A percentile compares a stretch with the other conserved stretches of the same genome.
phyloP scores from a whole-genome alignment of 2,329 filamentous ascomycete genomes.

The Penicillium sp. region DNA sequence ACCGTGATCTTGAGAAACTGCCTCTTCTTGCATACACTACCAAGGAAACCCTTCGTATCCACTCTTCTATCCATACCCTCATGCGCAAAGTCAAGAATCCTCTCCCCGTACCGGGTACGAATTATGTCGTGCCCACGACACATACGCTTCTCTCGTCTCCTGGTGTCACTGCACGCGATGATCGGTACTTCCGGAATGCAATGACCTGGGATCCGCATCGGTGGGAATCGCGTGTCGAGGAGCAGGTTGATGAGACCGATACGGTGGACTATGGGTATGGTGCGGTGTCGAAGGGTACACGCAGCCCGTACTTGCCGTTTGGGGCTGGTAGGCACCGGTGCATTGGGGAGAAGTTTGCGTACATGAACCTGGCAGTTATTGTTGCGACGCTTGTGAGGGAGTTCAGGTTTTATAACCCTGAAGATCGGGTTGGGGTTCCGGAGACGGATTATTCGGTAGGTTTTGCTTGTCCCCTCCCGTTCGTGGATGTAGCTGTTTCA shows the following conservation, averaged over 20 bases:
- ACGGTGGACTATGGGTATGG: constrained; percentile 64
- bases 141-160: constrained; percentile 81
- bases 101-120: constrained; percentile 52
- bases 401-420: constrained; percentile 59
- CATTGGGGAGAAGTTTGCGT: constrained; percentile 75
- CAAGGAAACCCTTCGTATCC: constrained; percentile 70
- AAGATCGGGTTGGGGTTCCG: constrained; percentile 57
- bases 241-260: constrained; percentile 51
- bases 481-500: background rate
- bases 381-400: constrained; percentile 61
- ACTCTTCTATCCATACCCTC: constrained; percentile 71
- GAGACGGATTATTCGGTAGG: constrained; percentile 64
- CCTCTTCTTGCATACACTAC: constrained; percentile 64
- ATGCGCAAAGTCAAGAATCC: constrained; percentile 71
- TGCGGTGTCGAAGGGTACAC: constrained; percentile 59
- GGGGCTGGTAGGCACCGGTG: constrained; percentile 71
- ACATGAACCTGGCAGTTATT: constrained; percentile 67
- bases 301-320: constrained; percentile 67
- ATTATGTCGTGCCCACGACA: constrained; percentile 73
- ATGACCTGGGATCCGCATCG: constrained; percentile 61
- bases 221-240: constrained; percentile 51
- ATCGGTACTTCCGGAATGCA: constrained; percentile 62
- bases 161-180: constrained; percentile 61
- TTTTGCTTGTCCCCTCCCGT: constrained; percentile 5
- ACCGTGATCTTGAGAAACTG: constrained; percentile 60